A percentile compares a stretch with the other conserved stretches of the same genome.
phyloP scores from a whole-genome alignment of 768 basidiomycete species.

The Kwoniella dejecticola region DNA sequence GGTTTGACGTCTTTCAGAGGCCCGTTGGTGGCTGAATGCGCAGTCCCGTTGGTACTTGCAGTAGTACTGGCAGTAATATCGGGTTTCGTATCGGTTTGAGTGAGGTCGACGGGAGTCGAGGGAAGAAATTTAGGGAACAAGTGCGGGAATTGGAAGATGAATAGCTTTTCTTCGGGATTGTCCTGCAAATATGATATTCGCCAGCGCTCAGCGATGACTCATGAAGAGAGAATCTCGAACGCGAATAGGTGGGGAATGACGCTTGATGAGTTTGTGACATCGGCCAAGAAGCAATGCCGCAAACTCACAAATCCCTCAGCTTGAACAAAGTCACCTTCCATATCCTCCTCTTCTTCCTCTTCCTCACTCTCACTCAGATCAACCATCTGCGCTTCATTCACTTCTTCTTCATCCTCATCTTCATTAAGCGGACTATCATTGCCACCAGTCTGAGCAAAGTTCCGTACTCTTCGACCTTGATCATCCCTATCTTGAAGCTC shows the following conservation, averaged over 20 bases:
- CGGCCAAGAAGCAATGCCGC: neutral
- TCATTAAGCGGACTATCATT: constrained; percentile 14
- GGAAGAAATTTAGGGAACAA: constrained; percentile 76
- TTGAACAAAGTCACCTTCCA: constrained; percentile 45
- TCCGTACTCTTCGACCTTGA: constrained; percentile 36
- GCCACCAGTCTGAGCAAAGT: constrained; percentile 28
- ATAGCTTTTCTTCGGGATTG: constrained; percentile 59
- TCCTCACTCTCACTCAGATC: constrained; percentile 53
- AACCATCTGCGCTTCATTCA: constrained; percentile 47
- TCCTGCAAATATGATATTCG: constrained; percentile 30
- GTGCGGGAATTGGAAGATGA: constrained; percentile 85
- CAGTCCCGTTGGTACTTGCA: neutral
- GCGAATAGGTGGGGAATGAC: neutral
- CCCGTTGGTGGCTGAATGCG: neutral
- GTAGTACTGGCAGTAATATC: constrained; percentile 52
- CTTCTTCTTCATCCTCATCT: constrained; percentile 37
- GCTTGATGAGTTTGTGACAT: neutral
- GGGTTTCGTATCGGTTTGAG: constrained; percentile 55
- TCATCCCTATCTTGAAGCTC: constrained; percentile 45
- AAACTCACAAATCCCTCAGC: constrained; percentile 30
- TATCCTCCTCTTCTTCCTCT: constrained; percentile 50
- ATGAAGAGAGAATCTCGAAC: neutral
- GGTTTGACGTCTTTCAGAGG: constrained; percentile 58
- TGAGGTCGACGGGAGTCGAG: constrained; percentile 49
- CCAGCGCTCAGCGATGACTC: neutral